Evolutionary conservation across 768 basidiomycete species (phyloP).

Genomic region (Kwoniella shandongensis): DNA sequence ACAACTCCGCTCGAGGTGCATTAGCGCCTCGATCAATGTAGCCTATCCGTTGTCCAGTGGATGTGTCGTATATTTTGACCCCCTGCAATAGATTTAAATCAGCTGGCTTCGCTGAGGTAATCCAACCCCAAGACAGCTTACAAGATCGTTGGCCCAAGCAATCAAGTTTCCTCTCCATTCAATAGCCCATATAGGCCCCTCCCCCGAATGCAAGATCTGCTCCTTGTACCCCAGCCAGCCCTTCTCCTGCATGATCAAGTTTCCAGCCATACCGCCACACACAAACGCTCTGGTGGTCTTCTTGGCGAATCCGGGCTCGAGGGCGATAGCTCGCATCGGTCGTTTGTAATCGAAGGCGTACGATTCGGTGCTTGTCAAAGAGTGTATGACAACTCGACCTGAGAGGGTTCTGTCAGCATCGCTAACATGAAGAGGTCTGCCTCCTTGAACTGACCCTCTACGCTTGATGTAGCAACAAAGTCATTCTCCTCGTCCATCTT

Average conservation of each 20-base stretch:
- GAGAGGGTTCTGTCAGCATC: conserved; percentile 11
- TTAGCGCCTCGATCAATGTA: conserved; percentile 79
- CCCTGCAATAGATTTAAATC: conserved; percentile 60
- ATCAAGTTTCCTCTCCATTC: conserved; percentile 83
- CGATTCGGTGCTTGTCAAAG: conserved; percentile 71
- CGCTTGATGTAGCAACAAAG: conserved; percentile 86
- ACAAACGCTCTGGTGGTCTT: conserved; percentile 75
- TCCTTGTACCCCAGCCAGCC: conserved; percentile 96
- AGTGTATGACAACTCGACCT: conserved; percentile 91
- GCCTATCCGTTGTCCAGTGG: conserved; percentile 72
- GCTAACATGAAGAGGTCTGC: background rate
- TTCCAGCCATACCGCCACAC: conserved; percentile 88
- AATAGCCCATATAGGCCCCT: conserved; percentile 92
- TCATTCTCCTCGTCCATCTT: conserved; percentile 79
- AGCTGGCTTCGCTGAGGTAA: background rate
- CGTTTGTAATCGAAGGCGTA: conserved; percentile 88
- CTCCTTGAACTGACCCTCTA: conserved; percentile 70
- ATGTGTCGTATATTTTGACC: conserved; percentile 87
- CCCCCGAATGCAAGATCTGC: conserved; percentile 73
- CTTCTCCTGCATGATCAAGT: conserved; percentile 83
- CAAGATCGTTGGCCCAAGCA: conserved; percentile 93
- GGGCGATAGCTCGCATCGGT: conserved; percentile 81
- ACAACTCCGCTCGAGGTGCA: conserved; percentile 88
- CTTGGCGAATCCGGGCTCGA: conserved; percentile 87
- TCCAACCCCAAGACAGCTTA: conserved; percentile 54